phyloP scores from a whole-genome alignment of 2,329 filamentous ascomycete species.

The Botrytis byssoidea region DNA sequence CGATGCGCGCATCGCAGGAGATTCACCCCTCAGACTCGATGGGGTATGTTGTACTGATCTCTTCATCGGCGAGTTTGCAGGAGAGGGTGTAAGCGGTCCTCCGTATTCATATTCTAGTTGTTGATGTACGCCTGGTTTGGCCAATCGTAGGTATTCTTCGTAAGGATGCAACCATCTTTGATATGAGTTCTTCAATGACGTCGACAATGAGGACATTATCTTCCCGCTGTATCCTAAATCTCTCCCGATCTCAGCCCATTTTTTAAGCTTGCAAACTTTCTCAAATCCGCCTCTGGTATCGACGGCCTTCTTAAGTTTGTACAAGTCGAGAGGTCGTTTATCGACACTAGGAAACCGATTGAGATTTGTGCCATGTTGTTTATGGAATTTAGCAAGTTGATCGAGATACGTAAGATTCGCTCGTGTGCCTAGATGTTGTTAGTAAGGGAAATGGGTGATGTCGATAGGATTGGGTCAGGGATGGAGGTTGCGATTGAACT shows the following conservation, averaged over 20 bases:
- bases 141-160: constrained; percentile 86
- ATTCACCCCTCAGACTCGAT: constrained; percentile 59
- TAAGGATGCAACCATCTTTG: constrained; percentile 96
- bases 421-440: constrained; percentile 67
- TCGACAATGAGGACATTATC: constrained; percentile 98
- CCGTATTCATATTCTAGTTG: constrained; percentile 92
- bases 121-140: constrained; percentile 94
- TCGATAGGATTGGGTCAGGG: not conserved
- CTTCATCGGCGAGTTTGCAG: constrained; percentile 72
- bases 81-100: constrained; percentile 79
- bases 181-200: constrained; percentile 96
- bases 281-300: constrained; percentile 94
- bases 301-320: constrained; percentile 94
- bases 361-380: constrained; percentile 90
- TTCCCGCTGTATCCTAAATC: constrained; percentile 98
- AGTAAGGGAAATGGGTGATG: constrained; percentile 25
- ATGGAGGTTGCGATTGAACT: constrained; percentile 38
- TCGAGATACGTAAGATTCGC: constrained; percentile 96
- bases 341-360: constrained; percentile 95
- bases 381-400: constrained; percentile 92
- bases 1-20: constrained; percentile 62
- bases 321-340: constrained; percentile 93
- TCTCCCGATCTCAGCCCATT: constrained; percentile 97
- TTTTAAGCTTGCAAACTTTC: constrained; percentile 94
- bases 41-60: constrained; percentile 60